phyloP scores from a whole-genome alignment of 495 filamentous ascomycete species.

The Penicillium riverlandense region DNA sequence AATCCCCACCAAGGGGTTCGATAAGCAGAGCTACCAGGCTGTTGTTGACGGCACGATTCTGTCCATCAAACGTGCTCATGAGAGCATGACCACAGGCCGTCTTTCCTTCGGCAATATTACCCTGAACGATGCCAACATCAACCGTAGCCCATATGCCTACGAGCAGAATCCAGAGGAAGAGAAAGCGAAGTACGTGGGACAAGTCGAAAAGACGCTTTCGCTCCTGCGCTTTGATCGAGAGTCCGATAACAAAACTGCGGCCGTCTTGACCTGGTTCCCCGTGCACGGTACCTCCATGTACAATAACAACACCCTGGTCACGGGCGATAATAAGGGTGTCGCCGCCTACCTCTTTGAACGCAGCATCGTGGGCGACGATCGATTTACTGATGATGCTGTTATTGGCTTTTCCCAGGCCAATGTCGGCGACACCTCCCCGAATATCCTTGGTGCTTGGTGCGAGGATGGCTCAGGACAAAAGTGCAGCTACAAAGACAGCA shows the following conservation, averaged over 20 bases:
- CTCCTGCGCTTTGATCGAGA: conserved; percentile 71
- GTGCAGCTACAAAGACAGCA: conserved; percentile 68
- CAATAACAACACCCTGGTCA: conserved; percentile 86
- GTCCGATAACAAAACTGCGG: conserved; percentile 66
- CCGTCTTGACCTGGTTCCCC: conserved; percentile 86
- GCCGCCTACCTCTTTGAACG: conserved; percentile 83
- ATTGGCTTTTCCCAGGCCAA: conserved; percentile 93
- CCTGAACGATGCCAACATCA: conserved; percentile 77
- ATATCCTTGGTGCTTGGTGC: conserved; percentile 78
- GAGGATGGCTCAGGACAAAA: conserved; percentile 62
- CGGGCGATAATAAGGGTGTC: conserved; percentile 95
- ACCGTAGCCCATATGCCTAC: conserved; percentile 85
- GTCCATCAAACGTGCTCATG: conserved; percentile 78
- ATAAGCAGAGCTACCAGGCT: conserved; percentile 81
- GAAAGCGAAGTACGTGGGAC: conserved; percentile 60
- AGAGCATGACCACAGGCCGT: conserved; percentile 60
- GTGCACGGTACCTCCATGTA: conserved; percentile 90
- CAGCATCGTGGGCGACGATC: conserved; percentile 44
- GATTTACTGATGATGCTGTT: conserved; percentile 65
- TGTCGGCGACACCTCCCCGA: conserved; percentile 89
- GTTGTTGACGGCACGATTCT: conserved; percentile 81
- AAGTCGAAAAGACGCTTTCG: conserved; percentile 85
- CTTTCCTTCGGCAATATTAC: conserved; percentile 70
- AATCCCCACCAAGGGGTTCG: conserved; percentile 84
- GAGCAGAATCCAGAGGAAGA: conserved; percentile 81